Percentiles rank a stretch among this genome's conserved stretches.
These are phyloP conservation scores for Camelina neglecta DNA, from an alignment of 345 rosid genomes.

Conservation along the genomic window DNA sequence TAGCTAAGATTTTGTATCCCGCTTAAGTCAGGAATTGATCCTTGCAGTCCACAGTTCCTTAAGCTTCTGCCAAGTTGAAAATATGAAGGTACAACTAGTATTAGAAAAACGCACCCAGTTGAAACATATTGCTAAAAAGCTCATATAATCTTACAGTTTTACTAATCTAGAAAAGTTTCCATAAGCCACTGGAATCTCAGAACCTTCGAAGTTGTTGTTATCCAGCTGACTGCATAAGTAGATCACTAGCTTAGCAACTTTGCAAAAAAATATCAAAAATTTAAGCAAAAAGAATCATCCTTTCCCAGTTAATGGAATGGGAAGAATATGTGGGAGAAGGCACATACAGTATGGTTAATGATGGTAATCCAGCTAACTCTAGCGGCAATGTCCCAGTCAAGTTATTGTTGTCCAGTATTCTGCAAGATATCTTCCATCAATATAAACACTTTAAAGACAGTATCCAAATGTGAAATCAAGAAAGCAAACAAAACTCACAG, in stretches of 20 bases:
- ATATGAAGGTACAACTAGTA: not conserved
- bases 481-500: conserved; percentile 55
- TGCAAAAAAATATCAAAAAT: not conserved
- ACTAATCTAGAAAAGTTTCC: conserved; percentile 54
- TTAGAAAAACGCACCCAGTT: not conserved
- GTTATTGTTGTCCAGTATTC: conserved; percentile 81
- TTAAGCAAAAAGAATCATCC: not conserved
- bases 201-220: conserved; percentile 71
- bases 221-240: conserved; percentile 74
- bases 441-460: not conserved
- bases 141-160: conserved; percentile 58
- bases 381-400: conserved; percentile 71
- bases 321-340: not conserved
- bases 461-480: conserved; percentile 9
- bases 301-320: not conserved
- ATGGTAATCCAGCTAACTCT: conserved; percentile 56
- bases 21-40: conserved; percentile 78
- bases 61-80: conserved; percentile 71
- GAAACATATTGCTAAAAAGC: not conserved
- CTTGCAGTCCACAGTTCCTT: conserved; percentile 76
- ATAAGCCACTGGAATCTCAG: conserved; percentile 67
- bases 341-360: conserved; percentile 71
- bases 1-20: conserved; percentile 53
- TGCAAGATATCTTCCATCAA: conserved; percentile 42
- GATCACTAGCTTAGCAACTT: conserved; percentile 9